Evolutionary conservation across 1,139 yeast species (phyloP), one percentile per base, ranked within the genome.

Genomic region (Candida dubliniensis): DNA sequence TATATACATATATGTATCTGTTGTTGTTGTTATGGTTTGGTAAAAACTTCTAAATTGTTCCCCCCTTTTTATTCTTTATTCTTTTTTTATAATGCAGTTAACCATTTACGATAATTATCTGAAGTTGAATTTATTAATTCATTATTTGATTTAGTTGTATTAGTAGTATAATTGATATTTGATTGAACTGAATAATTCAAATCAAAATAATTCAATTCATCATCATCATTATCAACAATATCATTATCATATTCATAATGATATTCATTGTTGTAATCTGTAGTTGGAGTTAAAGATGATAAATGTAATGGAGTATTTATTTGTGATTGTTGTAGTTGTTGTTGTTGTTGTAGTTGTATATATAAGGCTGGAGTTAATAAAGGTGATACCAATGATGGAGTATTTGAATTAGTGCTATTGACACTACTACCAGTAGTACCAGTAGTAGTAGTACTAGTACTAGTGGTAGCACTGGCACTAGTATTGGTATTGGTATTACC

Each of bases 51-150:
- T n/a, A n/a, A n/a, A n/a, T n/a, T n/a, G n/a, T n/a, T n/a, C n/a
- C n/a, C n/a, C n/a, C n/a, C n/a, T n/a, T 34, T n/a, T 10, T 25
- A 18, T 18, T 18, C n/a, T n/a, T n/a, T n/a, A n/a, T n/a, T n/a
- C n/a, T 18, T 5, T 5, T 18, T 18, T 36, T 36, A 44, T 34
- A 44, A 44, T 23, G 48, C 46, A 38, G 45, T 43, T 50, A 71
- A 61, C 77, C 77, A 71, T 54, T 70, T 70, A 47, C 76, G 65
- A 57, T 71, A 71, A 55, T 71, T 71, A 47, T 69, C 67, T 30
- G 72, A 66, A 38, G 76, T 70, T 33, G 71, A 63, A 36, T 53
- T 56, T 32, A 56, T 35, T 36, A 54, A 46, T 31, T 51, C 56
- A 14, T 41, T 49, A 15, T 33, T 43, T 25, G 46, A 14, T 38